A percentile compares a stretch with the other conserved stretches of the same genome.
Evolutionary conservation across 495 filamentous ascomycete species (phyloP).

Genomic region (Lepraria neglecta): DNA sequence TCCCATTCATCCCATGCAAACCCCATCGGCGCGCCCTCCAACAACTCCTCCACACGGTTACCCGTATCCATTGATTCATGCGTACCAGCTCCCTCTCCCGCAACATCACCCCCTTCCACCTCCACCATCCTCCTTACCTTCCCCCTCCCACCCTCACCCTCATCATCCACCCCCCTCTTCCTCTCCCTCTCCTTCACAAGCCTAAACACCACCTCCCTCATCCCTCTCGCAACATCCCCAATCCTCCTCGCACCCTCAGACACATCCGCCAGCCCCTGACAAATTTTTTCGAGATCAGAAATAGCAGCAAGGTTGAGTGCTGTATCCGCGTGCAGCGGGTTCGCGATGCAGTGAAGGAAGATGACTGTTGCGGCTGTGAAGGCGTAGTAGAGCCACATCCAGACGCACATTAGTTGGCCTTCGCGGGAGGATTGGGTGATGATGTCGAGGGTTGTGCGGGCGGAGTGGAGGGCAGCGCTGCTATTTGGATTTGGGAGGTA

Average conservation of each 20-base stretch:
- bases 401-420: neutral
- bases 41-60: neutral
- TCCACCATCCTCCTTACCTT: neutral
- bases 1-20: constrained; percentile 4
- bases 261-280: neutral
- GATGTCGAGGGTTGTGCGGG: constrained; percentile 1
- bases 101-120: neutral
- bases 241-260: neutral
- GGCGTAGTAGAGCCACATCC: constrained; percentile 8
- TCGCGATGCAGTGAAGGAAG: neutral
- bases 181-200: neutral
- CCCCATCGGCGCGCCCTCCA: neutral
- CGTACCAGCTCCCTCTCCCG: neutral
- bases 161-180: neutral
- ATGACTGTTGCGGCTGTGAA: neutral
- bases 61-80: neutral
- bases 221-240: neutral
- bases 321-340: neutral
- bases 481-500: neutral
- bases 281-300: neutral
- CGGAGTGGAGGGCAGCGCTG: neutral
- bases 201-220: constrained; percentile 1
- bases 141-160: neutral
- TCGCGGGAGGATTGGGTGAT: neutral
- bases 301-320: neutral